Base-by-base conservation (phyloP, 306 rosid species). In the Oemleria cerasiformis region DNA sequence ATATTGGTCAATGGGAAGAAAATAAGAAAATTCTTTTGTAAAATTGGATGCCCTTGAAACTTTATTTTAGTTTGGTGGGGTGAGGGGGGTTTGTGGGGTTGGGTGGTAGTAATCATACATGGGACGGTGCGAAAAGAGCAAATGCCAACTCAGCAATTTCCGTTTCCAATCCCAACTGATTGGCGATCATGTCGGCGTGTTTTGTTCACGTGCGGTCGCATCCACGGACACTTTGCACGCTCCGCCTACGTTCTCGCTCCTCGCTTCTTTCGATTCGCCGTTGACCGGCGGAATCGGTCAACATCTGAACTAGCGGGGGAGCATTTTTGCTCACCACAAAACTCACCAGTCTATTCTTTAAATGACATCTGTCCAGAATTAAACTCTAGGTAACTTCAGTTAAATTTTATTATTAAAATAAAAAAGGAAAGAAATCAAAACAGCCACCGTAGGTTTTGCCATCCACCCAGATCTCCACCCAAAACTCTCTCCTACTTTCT, bases 81-180 rank as follows among this genome's bases (percentile, higher is more conserved):
- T 12, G 4, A 54, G 7, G 75, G 14, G 8, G 44, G 61, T 41
- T 44, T 36, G 62, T 49, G 69, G 61, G 62, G 80, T 21, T 50
- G 44, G 50, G 86, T 81, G 90, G 75, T 65, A 6, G 83, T 79
- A 79, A 85, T 88, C 54, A 83, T 83, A 70, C 81, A 65, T 77
- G 75, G 79, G 88, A 79, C 69, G 81, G 79, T 73, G 84, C 81
- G 19, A 82, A 83, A 75, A 71, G 61, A 19, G 5, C 58, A 56
- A 30, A 48, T 11, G 75, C 83, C 88, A 83, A 79, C 88, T 73
- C 73, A 73, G 77, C 84, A 65, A 25, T 79, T 30, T 30, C 36
- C 36, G 3, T 30, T 30, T 82, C 41, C 59, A 80, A 78, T 83
- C 55, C 75, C 78, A 83, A 82, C 73, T 60, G 81, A 76, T 58